Base-by-base conservation (phyloP, 2,329 filamentous ascomycete species). In the Clarireedia monteithiana region DNA sequence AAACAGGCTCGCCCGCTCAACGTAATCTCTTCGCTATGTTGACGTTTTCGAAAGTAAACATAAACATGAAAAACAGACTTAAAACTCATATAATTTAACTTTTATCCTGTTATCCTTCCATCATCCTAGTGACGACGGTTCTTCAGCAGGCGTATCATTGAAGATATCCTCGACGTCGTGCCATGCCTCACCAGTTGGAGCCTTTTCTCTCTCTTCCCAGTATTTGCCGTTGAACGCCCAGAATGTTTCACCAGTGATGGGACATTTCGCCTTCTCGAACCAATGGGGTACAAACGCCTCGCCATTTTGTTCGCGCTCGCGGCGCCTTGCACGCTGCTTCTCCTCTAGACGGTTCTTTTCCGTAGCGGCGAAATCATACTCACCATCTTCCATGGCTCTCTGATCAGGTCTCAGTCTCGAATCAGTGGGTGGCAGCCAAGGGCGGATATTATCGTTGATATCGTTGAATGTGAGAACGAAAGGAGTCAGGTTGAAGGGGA, bases 291-390 rank as follows among this genome's bases (percentile, higher is more conserved):
- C 72, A 68, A 94, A 97, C 59, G 92, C 85, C 60, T 95, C 87
- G 4, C 94, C 94, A 2, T 74, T 80, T 30, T 80, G 79, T 72
- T 99, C 92, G 24, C 91, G 78, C 57, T 79, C 74, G 54, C 88
- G 75, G 59, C 94, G 76, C 57, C 86, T 85, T 9, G 85, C 84
- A 58, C 94, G 80, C 76, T 99, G 94, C 61, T 85, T 91, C 74
- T 96, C 88, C 72, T 99, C 94, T 0, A 99, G 82, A 1, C 94
- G 80, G 67, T 92, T 94, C 81, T 99, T 99, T 76, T 99, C 94
- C 5, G 81, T 82, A 0, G 92, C 94, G 1, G 94, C 94, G 58
- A 94, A 79, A 67, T 97, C 92, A 68, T 99, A 99, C 72, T 91
- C 83, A n/a, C 92, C 94, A 59, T 97, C 91, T 70, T 99, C 94